These are phyloP conservation scores for Tuctoria greenei DNA, from an alignment of 176 grass and related monocot genomes.

Conservation along the genomic window DNA sequence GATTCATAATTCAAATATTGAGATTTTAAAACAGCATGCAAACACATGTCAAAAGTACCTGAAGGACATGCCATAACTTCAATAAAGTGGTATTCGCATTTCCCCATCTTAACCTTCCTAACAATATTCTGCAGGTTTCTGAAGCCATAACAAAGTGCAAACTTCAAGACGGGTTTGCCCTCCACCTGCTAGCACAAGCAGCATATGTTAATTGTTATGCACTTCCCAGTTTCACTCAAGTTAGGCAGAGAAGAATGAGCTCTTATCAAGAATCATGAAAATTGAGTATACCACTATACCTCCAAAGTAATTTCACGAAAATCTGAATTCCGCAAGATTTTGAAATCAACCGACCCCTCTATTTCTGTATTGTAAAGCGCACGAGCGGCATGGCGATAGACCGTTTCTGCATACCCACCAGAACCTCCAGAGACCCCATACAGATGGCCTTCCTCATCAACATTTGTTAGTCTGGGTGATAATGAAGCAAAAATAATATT, in stretches of 20 bases:
- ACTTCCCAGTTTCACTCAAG: not conserved
- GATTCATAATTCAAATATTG: not conserved
- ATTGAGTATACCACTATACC: slow-evolving; percentile 70
- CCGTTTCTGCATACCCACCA: slow-evolving; percentile 85
- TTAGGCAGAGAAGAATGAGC: not conserved
- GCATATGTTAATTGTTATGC: slow-evolving; percentile 16
- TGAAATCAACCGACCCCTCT: slow-evolving; percentile 68
- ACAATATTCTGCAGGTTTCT: slow-evolving; percentile 94
- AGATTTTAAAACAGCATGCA: not conserved
- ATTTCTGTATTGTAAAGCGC: slow-evolving; percentile 69
- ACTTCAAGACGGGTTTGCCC: slow-evolving; percentile 78
- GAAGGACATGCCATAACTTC: slow-evolving; percentile 99
- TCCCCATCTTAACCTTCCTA: slow-evolving; percentile 90
- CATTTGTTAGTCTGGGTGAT: slow-evolving; percentile 77
- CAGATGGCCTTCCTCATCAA: slow-evolving; percentile 73
- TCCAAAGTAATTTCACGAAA: slow-evolving; percentile 77
- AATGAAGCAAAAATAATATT: not conserved
- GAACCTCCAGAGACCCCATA: slow-evolving; percentile 92
- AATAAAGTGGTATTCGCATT: slow-evolving; percentile 91
- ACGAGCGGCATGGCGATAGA: slow-evolving; percentile 74
- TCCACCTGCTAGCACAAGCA: slow-evolving; percentile 65
- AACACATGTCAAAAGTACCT: slow-evolving; percentile 50
- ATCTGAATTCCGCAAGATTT: slow-evolving; percentile 79
- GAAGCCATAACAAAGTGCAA: slow-evolving; percentile 97
- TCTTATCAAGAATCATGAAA: not conserved